These are phyloP conservation scores for Rhizopogon sp. DNA, from an alignment of 768 basidiomycete species.

Conservation along the genomic window DNA sequence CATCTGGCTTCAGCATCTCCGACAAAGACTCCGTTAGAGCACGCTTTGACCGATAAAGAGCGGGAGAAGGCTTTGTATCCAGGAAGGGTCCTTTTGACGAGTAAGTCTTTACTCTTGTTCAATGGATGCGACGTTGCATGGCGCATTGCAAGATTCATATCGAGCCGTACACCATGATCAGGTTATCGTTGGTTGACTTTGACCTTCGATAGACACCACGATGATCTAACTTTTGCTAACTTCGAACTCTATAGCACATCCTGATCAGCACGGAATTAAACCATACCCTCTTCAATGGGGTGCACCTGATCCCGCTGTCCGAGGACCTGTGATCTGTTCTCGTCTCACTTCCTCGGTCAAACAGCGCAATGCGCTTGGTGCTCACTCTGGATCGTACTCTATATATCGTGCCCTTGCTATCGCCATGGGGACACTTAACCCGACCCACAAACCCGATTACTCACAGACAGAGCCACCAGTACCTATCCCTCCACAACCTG, in stretches of 20 bases:
- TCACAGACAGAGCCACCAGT: conserved; percentile 82
- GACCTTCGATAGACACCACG: conserved; percentile 5
- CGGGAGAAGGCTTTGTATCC: conserved; percentile 77
- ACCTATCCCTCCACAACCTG: conserved; percentile 64
- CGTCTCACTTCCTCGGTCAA: conserved; percentile 82
- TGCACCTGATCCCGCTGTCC: conserved; percentile 50
- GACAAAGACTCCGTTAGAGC: conserved; percentile 13
- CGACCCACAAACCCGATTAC: conserved; percentile 80
- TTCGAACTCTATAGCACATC: conserved; percentile 52
- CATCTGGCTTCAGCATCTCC: conserved; percentile 25
- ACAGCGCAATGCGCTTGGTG: conserved; percentile 89
- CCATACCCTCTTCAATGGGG: conserved; percentile 85
- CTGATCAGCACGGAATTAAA: conserved; percentile 86
- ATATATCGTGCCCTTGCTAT: conserved; percentile 93
- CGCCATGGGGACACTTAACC: conserved; percentile 80
- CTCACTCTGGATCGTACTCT: conserved; percentile 90
- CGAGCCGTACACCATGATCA: too few relatives aligned
- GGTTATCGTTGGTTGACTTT: background rate
- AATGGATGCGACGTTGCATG: background rate
- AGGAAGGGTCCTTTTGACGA: conserved; percentile 77
- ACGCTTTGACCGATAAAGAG: conserved; percentile 45
- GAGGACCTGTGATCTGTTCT: conserved; percentile 88
- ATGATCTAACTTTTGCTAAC: conserved; percentile 4
- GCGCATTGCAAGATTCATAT: background rate
- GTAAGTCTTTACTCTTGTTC: conserved; percentile 38